phyloP scores from a whole-genome alignment of 345 rosid genomes.

The Arabis hirsuta region DNA sequence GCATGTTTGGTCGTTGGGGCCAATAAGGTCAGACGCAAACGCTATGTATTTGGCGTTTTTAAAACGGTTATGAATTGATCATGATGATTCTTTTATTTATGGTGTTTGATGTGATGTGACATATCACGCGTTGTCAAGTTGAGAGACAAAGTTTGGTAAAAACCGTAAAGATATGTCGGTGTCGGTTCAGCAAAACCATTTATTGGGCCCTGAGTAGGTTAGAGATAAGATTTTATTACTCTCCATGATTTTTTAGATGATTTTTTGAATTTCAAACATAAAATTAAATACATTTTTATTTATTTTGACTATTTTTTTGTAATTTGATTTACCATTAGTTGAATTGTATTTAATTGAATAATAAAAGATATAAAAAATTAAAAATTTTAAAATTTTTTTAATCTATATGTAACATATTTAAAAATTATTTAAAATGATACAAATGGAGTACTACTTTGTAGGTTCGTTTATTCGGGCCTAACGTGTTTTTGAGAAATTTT shows the following conservation, averaged over 20 bases:
- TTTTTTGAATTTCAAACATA: no score
- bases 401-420: no score
- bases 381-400: no score
- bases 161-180: slow-evolving; percentile 16
- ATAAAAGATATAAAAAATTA: no score
- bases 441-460: neutral
- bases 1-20: neutral
- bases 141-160: slow-evolving; percentile 23
- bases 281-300: no score
- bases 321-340: no score
- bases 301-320: no score
- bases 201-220: slow-evolving; percentile 28
- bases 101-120: slow-evolving; percentile 10
- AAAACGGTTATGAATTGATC: neutral
- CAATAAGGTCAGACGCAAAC: neutral
- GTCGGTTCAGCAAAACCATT: slow-evolving; percentile 32
- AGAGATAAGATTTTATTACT: neutral
- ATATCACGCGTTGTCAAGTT: slow-evolving; percentile 27
- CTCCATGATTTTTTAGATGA: no score
- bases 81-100: neutral
- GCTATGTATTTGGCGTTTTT: neutral
- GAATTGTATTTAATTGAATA: no score
- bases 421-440: no score
- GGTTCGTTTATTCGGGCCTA: neutral
- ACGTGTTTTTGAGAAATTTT: neutral